phyloP scores from a whole-genome alignment of 352 stramenopile species.

The Pythium monospermum region DNA sequence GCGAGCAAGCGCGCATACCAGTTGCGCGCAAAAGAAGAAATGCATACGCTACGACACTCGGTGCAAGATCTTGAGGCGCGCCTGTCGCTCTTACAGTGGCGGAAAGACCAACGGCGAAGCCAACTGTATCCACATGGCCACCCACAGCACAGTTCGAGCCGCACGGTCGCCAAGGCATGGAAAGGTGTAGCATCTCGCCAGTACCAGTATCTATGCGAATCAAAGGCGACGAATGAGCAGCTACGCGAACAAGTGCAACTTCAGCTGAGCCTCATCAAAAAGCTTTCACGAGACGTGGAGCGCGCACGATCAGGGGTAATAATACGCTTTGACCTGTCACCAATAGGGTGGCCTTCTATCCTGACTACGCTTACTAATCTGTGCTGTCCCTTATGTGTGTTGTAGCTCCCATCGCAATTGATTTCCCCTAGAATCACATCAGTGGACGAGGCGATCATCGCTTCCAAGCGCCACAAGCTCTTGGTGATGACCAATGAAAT shows the following conservation, averaged over 20 bases:
- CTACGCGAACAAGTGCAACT: slow-evolving; percentile 2
- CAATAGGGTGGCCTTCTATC: too few species aligned
- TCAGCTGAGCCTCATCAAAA: not conserved
- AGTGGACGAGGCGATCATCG: not conserved
- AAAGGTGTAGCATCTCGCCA: slow-evolving; percentile 2
- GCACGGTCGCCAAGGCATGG: not conserved
- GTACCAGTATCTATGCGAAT: slow-evolving; percentile 6
- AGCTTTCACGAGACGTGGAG: not conserved
- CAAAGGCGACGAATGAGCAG: slow-evolving; percentile 5
- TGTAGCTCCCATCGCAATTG: not conserved
- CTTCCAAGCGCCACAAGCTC: not conserved
- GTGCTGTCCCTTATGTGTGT: not conserved
- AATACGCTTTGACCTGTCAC: too few species aligned
- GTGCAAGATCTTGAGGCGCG: too few species aligned
- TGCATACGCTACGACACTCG: too few species aligned
- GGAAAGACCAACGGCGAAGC: not conserved
- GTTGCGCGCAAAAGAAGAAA: too few species aligned
- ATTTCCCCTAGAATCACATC: not conserved
- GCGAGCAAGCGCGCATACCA: too few species aligned
- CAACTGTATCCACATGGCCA: not conserved
- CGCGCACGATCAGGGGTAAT: not conserved
- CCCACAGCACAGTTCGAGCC: not conserved
- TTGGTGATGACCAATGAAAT: not conserved
- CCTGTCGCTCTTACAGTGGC: too few species aligned
- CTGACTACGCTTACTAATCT: not conserved